Conservation (phyloP, 2,329 filamentous ascomycete species). For the Aureobasidium sp. region DNA sequence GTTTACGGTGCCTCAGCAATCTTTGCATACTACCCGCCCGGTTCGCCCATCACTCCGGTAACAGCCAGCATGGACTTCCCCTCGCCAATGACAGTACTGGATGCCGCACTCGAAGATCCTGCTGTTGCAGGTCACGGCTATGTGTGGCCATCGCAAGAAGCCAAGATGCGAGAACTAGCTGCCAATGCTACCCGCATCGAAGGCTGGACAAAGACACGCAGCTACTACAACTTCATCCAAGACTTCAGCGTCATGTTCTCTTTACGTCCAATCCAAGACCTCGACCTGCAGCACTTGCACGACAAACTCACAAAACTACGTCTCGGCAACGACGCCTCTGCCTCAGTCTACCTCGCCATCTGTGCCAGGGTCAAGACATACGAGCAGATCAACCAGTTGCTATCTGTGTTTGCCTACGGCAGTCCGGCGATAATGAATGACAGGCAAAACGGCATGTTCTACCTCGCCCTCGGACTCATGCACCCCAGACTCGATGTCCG, state of each 20-base stretch:
- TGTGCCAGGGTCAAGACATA: slow-evolving; percentile 57
- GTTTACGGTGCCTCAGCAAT: slow-evolving; percentile 91
- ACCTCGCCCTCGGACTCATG: slow-evolving; percentile 82
- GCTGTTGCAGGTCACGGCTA: slow-evolving; percentile 61
- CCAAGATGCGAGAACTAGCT: slow-evolving; percentile 77
- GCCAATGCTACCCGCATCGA: slow-evolving; percentile 91
- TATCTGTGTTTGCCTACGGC: slow-evolving; percentile 41
- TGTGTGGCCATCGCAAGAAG: slow-evolving; percentile 80
- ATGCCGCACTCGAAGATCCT: slow-evolving; percentile 23
- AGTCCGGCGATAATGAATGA: not conserved
- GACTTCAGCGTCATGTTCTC: slow-evolving; percentile 31
- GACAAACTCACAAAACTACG: slow-evolving; percentile 81
- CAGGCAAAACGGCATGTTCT: slow-evolving; percentile 69
- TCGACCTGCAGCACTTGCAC: slow-evolving; percentile 87
- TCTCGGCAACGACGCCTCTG: slow-evolving; percentile 66
- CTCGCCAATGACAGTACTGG: not conserved
- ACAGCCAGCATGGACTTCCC: not conserved
- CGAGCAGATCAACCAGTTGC: slow-evolving; percentile 65
- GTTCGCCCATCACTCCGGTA: slow-evolving; percentile 13
- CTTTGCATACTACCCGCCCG: slow-evolving; percentile 52
- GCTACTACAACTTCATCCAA: slow-evolving; percentile 84
- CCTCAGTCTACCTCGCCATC: slow-evolving; percentile 78
- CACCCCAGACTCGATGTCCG: slow-evolving; percentile 80
- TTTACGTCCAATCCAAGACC: slow-evolving; percentile 58
- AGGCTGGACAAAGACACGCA: slow-evolving; percentile 91